Conservation (phyloP, 768 basidiomycete species). For the Trametes cubensis region DNA sequence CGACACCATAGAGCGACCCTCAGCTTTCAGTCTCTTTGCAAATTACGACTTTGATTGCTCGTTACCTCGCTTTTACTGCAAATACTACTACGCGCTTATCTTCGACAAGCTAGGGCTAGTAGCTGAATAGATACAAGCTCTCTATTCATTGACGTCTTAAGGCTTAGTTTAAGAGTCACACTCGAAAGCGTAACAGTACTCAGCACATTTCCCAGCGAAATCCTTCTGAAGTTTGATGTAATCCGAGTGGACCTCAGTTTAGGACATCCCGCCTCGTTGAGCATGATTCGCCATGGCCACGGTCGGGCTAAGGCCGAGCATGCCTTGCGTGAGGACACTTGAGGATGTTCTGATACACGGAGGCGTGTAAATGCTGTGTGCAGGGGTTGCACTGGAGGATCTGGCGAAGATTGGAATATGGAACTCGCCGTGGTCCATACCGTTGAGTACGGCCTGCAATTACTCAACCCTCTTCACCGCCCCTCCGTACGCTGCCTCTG, state of each 20-base stretch:
- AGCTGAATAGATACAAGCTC: too few species aligned
- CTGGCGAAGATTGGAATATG: constrained; percentile 49
- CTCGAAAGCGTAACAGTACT: too few species aligned
- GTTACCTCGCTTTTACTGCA: too few species aligned
- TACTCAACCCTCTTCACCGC: constrained; percentile 73
- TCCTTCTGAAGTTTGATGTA: constrained; percentile 87
- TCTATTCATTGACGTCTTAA: too few species aligned
- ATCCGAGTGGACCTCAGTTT: constrained; percentile 93
- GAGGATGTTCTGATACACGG: constrained; percentile 38
- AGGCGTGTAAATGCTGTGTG: constrained; percentile 48
- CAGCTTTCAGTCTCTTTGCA: too few species aligned
- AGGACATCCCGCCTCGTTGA: constrained; percentile 84
- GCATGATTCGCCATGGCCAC: constrained; percentile 82
- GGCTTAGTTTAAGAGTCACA: too few species aligned
- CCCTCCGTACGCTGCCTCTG: too few species aligned
- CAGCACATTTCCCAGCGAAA: constrained; percentile 71
- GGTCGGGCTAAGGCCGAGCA: constrained; percentile 81
- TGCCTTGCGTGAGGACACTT: constrained; percentile 52
- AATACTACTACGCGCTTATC: too few species aligned
- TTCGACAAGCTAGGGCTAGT: too few species aligned
- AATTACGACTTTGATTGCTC: too few species aligned
- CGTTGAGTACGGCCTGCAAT: constrained; percentile 70
- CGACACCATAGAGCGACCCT: too few species aligned
- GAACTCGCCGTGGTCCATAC: constrained; percentile 73
- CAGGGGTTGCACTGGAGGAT: constrained; percentile 29